These are phyloP conservation scores for Wickerhamiella occidentalis DNA, from an alignment of 805 yeast species.

Conservation along the genomic window DNA sequence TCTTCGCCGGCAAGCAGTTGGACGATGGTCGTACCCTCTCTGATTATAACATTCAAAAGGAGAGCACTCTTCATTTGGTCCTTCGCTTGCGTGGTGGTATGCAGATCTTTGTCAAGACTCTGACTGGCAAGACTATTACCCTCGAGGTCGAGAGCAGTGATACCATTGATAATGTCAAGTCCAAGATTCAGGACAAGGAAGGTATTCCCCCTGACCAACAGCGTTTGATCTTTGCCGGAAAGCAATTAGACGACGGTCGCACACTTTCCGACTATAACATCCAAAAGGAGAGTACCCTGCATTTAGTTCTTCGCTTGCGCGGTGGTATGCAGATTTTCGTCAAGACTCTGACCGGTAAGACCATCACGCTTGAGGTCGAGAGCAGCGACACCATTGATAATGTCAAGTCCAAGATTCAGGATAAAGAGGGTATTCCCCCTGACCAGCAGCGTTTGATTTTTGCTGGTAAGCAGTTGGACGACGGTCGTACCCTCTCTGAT, in stretches of 20 bases:
- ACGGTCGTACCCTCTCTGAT: conserved; percentile 85
- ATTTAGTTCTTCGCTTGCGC: conserved; percentile 74
- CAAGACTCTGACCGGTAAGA: conserved; percentile 80
- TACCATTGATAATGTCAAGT: conserved; percentile 88
- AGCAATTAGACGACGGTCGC: conserved; percentile 91
- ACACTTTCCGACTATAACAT: conserved; percentile 88
- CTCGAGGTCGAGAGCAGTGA: conserved; percentile 85
- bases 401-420: conserved; percentile 88
- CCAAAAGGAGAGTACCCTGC: conserved; percentile 83
- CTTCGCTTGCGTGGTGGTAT: conserved; percentile 77
- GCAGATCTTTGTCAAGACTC: conserved; percentile 71
- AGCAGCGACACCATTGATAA: conserved; percentile 91
- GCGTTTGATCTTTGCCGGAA: conserved; percentile 89
- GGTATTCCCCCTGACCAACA: conserved; percentile 97
- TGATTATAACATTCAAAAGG: conserved; percentile 91
- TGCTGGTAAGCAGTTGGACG: conserved; percentile 93
- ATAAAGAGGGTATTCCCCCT: conserved; percentile 94
- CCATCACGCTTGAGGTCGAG: conserved; percentile 80
- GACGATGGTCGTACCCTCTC: conserved; percentile 91
- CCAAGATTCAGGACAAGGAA: conserved; percentile 91
- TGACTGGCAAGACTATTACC: conserved; percentile 85
- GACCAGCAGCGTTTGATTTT: conserved; percentile 91
- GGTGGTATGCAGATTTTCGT: conserved; percentile 75
- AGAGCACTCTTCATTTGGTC: conserved; percentile 72
- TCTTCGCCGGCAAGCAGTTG: conserved; percentile 90